Evolutionary conservation across 306 rosid genomes (phyloP).

Genomic region (Coriaria nepalensis): DNA sequence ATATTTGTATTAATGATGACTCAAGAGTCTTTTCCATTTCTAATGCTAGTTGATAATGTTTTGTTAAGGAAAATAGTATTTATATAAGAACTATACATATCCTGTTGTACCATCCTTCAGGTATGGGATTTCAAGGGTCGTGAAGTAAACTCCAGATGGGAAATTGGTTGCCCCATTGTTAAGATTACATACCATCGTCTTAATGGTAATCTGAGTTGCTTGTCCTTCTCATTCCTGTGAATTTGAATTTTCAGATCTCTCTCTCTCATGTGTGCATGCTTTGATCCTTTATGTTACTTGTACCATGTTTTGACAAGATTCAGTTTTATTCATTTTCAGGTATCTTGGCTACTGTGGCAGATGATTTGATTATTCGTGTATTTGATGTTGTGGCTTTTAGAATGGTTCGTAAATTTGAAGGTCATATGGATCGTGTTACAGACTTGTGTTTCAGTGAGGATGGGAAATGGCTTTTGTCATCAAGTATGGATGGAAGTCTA

Average conservation of each 20-base stretch:
- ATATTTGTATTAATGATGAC: no score
- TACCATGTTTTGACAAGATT: no score
- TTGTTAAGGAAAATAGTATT: no score
- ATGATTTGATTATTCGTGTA: conserved; percentile 61
- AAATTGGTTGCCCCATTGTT: conserved; percentile 50
- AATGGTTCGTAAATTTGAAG: conserved; percentile 86
- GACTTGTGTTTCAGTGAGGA: conserved; percentile 97
- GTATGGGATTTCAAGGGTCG: conserved; percentile 87
- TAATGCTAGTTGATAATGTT: no score
- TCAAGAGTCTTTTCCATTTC: no score
- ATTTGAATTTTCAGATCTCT: no score
- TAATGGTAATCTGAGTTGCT: conserved; percentile 54
- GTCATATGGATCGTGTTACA: conserved; percentile 80
- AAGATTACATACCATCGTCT: conserved; percentile 72
- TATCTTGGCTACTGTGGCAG: conserved; percentile 74
- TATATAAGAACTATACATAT: conserved; percentile 12
- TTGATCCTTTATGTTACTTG: no score
- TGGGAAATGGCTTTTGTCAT: conserved; percentile 90
- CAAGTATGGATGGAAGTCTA: conserved; percentile 96
- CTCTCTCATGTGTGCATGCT: background rate
- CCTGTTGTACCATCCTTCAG: conserved; percentile 23
- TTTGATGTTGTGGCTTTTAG: conserved; percentile 73
- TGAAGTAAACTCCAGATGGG: conserved; percentile 61
- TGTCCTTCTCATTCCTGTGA: background rate
- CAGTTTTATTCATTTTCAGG: conserved; percentile 30